Evolutionary conservation across 2,329 filamentous ascomycete species (phyloP), one percentile per base, ranked within the genome.

Genomic region (Phaeosphaeriaceae sp.): DNA sequence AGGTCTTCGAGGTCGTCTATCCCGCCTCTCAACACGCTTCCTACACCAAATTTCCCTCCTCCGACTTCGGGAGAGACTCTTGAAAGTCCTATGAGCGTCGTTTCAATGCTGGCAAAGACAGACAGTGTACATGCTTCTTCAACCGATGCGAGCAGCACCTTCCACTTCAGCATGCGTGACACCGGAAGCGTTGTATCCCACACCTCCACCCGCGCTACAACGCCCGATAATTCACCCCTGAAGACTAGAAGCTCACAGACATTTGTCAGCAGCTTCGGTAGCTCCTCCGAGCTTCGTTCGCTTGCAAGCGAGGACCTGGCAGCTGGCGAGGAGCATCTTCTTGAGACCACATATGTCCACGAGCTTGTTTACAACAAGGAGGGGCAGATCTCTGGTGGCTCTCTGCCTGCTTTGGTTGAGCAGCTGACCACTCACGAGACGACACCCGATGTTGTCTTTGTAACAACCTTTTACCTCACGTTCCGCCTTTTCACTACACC

Each of bases 331-430:
- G 89, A 87, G 4, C 90, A 89, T 69, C 82, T 97, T n/a, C 82
- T 97, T n/a, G 91, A 93, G 74, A 96, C 91, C 79, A 97, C 93
- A 0, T 97, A 87, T 71, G 92, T 92, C 0, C 91, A 97, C 71
- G 94, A 99, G 74, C 84, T 99, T 48, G 88, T 97, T 71, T 90
- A 91, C 76, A 97, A 96, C 80, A 96, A 96, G 76, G 94, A 98
- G 66, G 93, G 94, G 1, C 91, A 96, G 61, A 89, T 99, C n/a
- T 91, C 91, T 44, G 95, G 95, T 48, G 95, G 95, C 15, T 96
- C 93, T 2, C 84, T 99, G 13, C 88, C 91, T 5, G 95, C 95
- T 1, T 82, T 99, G 25, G 90, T 99, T n/a, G 95, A 99, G 81
- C 89, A 93, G 62, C 86, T 99, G 44, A 98, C 95, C 0, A 92